phyloP scores from a whole-genome alignment of 1,284 basidiomycete genomes.

The Xerocomus amazonicus region DNA sequence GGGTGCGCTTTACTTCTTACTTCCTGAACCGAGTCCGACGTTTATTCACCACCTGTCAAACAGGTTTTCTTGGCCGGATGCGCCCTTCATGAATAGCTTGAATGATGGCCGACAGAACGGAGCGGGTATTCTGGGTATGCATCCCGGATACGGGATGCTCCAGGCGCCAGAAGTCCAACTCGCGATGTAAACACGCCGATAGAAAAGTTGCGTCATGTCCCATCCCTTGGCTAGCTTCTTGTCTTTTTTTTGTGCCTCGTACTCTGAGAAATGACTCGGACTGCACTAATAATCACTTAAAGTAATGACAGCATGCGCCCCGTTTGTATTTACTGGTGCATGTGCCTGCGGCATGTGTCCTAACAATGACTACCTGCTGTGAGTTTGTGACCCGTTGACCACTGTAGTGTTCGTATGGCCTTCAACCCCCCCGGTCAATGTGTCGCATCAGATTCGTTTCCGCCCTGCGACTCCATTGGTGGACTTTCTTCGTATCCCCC shows the following conservation, averaged over 20 bases:
- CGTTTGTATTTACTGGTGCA: not conserved
- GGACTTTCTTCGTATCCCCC: too few relatives aligned
- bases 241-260: not conserved
- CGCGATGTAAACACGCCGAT: conserved; percentile 15
- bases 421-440: too few relatives aligned
- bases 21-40: not conserved
- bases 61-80: conserved; percentile 34
- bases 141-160: conserved; percentile 22
- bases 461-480: too few relatives aligned
- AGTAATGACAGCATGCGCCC: not conserved
- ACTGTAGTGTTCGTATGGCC: too few relatives aligned
- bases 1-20: conserved; percentile 42
- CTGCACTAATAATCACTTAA: not conserved
- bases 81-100: conserved; percentile 24
- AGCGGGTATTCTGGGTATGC: conserved; percentile 19
- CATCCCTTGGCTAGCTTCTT: not conserved
- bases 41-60: not conserved
- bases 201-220: too few relatives aligned
- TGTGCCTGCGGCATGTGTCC: too few relatives aligned
- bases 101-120: conserved; percentile 12
- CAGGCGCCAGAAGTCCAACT: conserved; percentile 21
- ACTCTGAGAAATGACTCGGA: not conserved
- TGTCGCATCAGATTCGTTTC: too few relatives aligned
- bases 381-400: too few relatives aligned
- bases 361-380: too few relatives aligned